A percentile compares a stretch with the other conserved stretches of the same genome.
phyloP scores from a whole-genome alignment of 257 asterid species.

The Fraxinus quadrangulata region DNA sequence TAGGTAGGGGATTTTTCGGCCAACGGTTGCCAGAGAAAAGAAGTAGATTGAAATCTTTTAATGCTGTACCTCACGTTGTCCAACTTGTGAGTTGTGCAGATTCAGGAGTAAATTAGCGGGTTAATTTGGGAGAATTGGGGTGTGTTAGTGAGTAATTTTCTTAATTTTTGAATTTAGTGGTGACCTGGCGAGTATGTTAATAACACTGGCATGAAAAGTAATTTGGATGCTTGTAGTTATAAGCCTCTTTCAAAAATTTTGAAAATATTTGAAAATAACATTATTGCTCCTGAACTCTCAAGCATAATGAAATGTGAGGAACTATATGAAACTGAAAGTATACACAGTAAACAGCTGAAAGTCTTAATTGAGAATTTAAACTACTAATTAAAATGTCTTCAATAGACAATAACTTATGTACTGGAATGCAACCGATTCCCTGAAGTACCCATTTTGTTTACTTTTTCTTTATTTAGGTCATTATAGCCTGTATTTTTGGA shows the following conservation, averaged over 20 bases:
- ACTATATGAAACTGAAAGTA: not conserved
- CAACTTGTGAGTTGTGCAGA: not conserved
- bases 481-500: not conserved
- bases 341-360: not conserved
- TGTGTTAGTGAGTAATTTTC: not conserved
- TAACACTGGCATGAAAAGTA: not conserved
- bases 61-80: not conserved
- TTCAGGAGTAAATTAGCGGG: too few species aligned
- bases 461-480: too few species aligned
- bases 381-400: not conserved
- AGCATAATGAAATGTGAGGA: not conserved
- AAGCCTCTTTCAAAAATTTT: not conserved
- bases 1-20: not conserved
- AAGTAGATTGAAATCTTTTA: not conserved
- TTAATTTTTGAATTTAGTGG: too few species aligned
- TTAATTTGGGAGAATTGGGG: not conserved
- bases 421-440: conserved; percentile 2
- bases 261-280: not conserved
- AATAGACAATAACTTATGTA: not conserved
- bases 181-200: not conserved
- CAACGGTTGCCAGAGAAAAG: not conserved
- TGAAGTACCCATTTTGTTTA: conserved; percentile 3
- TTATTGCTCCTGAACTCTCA: not conserved
- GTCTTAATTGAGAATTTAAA: conserved; percentile 13
- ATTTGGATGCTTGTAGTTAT: not conserved